Conservation (phyloP, 2,329 filamentous ascomycete species). For the Nakataea oryzae region DNA sequence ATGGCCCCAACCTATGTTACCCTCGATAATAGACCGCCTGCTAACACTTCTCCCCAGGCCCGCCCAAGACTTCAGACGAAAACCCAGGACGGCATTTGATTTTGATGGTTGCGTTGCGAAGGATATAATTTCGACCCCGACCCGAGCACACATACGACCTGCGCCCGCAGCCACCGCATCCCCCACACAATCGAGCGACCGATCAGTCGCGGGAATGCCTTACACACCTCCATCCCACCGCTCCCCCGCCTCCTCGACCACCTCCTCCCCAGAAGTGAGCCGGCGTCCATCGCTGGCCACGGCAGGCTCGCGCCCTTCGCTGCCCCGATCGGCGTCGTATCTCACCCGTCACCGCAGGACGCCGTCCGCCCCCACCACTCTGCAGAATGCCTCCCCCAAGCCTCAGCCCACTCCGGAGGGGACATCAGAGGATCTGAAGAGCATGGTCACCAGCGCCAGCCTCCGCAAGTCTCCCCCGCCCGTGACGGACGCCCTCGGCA, state of each 20-base stretch:
- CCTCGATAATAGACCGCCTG: not conserved
- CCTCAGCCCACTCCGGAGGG: conserved; percentile 34
- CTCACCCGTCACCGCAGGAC: conserved; percentile 53
- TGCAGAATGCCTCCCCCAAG: conserved; percentile 17
- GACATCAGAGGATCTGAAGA: conserved; percentile 38
- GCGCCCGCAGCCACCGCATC: not conserved
- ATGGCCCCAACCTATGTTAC: not conserved
- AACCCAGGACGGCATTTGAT: not conserved
- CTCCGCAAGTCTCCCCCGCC: conserved; percentile 80
- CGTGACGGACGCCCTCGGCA: conserved; percentile 57
- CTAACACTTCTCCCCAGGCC: conserved; percentile 2
- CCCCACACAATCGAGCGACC: conserved; percentile 5
- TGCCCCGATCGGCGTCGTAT: conserved; percentile 57
- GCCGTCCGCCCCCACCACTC: conserved; percentile 28
- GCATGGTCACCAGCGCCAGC: conserved; percentile 38
- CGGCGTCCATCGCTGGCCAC: conserved; percentile 47
- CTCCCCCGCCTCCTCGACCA: conserved; percentile 49
- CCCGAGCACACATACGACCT: not conserved
- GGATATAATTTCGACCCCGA: not conserved
- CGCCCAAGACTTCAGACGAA: not conserved
- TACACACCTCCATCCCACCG: conserved; percentile 71
- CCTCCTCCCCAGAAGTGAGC: conserved; percentile 44
- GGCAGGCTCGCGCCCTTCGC: conserved; percentile 33
- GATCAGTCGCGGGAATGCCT: conserved; percentile 54
- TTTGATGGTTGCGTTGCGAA: conserved; percentile 2